A percentile compares a stretch with the other conserved stretches of the same genome.
Conservation (phyloP, 305 asterid genomes). For the Striga hermonthica region DNA sequence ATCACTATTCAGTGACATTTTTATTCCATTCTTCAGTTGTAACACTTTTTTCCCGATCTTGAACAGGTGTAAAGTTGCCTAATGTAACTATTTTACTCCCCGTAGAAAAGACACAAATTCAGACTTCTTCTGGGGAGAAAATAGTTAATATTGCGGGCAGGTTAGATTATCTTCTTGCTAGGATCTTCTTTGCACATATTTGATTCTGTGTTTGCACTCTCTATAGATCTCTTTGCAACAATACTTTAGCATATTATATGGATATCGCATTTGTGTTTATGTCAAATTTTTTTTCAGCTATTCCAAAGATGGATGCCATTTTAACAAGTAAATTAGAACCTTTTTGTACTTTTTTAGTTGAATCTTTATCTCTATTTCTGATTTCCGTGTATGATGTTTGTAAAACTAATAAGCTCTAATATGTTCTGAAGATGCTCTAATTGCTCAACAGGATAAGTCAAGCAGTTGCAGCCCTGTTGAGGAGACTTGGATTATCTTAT, state of each 20-base stretch:
- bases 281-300: neutral
- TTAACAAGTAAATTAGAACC: conserved; percentile 15
- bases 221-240: neutral
- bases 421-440: conserved; percentile 29
- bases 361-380: conserved; percentile 16
- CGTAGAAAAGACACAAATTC: conserved; percentile 54
- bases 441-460: conserved; percentile 70
- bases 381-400: conserved; percentile 15
- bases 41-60: conserved; percentile 29
- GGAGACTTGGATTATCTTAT: conserved; percentile 78
- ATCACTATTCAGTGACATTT: conserved; percentile 7
- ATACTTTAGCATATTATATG: neutral
- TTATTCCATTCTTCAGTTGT: conserved; percentile 9
- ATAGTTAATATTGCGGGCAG: conserved; percentile 68
- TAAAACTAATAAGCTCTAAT: conserved; percentile 19
- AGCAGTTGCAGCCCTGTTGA: conserved; percentile 67
- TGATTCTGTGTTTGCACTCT: conserved; percentile 25
- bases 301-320: conserved; percentile 18
- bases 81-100: conserved; percentile 71
- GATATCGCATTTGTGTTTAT: neutral
- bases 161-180: conserved; percentile 44
- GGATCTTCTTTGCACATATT: conserved; percentile 15
- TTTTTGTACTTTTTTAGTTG: conserved; percentile 5
- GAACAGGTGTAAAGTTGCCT: conserved; percentile 85
- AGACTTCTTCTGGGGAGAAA: conserved; percentile 65